Evolutionary conservation across 1,284 basidiomycete species (phyloP), one percentile per base, ranked within the genome.

Genomic region (Heterobasidion irregulare): DNA sequence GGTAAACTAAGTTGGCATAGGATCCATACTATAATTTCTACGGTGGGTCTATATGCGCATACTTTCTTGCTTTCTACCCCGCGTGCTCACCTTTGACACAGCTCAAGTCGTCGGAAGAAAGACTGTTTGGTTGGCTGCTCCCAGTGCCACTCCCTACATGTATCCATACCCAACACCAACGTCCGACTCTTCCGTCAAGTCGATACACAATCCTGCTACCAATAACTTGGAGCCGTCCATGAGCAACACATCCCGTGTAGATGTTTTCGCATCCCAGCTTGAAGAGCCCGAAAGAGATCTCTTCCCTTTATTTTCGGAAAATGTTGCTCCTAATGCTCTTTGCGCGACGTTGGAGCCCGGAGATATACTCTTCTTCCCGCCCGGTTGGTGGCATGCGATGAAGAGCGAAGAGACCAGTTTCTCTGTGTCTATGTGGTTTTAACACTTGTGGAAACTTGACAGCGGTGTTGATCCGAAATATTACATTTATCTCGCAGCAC

Each of bases 21-120:
- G 96, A 99, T 67, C 94, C 94, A 0, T 97, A 86, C 71, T 93
- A 83, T 72, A 99, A 99, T 67, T 80, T 89, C 60, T 98, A 92
- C 68, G 83, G 92, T 93, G 69, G 59, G 73, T 26, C 26, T 26
- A 59, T 48, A n/a, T 16, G 47, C 36, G 19, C 33, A 46, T 12
- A 15, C 32, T 15, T 33, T 50, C 43, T 36, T 12, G 13, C 32
- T 15, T 33, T 50, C 43, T 36, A 50, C 35, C 57, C 48, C 56
- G 61, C 51, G 36, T 48, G 4, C 41, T 50, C 58, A 50, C 50
- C 55, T 52, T 49, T 19, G 36, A 32, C n/a, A 50, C 48, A 94
- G 92, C 86, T 0, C 95, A 98, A 74, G 81, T 96, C 6, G 84
- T 92, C 2, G 95, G 95, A 9, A 70, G 74, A 13, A 98, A 98